These are phyloP conservation scores for Cavenderia fasciculata DNA, from an alignment of 78 protist species.

Conservation along the genomic window DNA sequence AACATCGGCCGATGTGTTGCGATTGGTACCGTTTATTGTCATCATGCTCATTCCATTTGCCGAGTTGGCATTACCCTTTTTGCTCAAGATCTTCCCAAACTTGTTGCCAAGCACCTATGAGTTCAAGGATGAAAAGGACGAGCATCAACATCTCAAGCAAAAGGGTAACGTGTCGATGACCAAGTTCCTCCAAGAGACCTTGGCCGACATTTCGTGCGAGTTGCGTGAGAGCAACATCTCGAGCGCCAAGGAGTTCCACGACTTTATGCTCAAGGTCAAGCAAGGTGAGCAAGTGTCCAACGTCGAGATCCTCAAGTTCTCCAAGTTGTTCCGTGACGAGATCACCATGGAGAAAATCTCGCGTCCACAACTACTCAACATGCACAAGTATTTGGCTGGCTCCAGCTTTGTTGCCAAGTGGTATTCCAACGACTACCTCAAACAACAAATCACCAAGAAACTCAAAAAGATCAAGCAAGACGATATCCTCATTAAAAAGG, in stretches of 20 bases:
- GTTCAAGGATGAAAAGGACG: conserved; percentile 62
- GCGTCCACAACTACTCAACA: conserved; percentile 82
- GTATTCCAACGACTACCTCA: conserved; percentile 66
- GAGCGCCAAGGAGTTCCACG: conserved; percentile 17
- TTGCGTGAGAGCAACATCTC: background rate
- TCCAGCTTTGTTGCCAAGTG: conserved; percentile 41
- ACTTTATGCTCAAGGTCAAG: conserved; percentile 72
- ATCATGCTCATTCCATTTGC: conserved; percentile 72
- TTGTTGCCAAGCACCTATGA: conserved; percentile 72
- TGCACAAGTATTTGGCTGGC: conserved; percentile 81
- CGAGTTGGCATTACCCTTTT: conserved; percentile 78
- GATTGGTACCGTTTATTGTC: conserved; percentile 77
- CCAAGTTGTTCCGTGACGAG: conserved; percentile 87
- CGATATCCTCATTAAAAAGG: conserved; percentile 66
- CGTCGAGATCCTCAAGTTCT: conserved; percentile 75
- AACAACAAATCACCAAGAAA: conserved; percentile 58
- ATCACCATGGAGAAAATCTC: conserved; percentile 89
- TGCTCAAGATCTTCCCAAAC: conserved; percentile 77
- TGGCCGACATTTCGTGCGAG: conserved; percentile 31
- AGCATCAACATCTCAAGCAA: conserved; percentile 33
- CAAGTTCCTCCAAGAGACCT: conserved; percentile 78
- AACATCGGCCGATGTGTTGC: conserved; percentile 65
- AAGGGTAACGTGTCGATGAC: conserved; percentile 78
- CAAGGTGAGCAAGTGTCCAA: conserved; percentile 63
- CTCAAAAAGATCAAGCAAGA: conserved; percentile 74